Evolutionary conservation across 768 basidiomycete genomes (phyloP).

Genomic region (Kwoniella sp.): DNA sequence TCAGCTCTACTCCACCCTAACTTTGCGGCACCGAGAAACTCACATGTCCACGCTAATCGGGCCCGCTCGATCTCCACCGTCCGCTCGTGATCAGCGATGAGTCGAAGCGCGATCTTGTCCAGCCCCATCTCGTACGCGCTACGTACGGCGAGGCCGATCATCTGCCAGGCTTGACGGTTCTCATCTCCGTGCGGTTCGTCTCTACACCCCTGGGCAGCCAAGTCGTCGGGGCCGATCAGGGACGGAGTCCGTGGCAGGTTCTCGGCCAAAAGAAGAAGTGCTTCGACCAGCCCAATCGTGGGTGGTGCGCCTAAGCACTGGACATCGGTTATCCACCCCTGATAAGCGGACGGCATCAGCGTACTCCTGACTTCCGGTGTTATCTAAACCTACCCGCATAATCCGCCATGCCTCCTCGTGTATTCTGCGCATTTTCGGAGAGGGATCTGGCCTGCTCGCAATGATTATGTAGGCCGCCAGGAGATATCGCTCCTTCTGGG

Average conservation of each 20-base stretch:
- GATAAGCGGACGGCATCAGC: too few species aligned
- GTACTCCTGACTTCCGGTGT: background rate
- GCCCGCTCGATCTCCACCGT: slow-evolving; percentile 38
- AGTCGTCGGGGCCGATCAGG: slow-evolving; percentile 18
- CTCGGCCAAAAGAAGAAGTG: slow-evolving; percentile 43
- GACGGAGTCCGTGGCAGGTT: slow-evolving; percentile 42
- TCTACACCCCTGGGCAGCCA: slow-evolving; percentile 26
- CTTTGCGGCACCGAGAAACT: slow-evolving; percentile 20
- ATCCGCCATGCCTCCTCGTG: slow-evolving; percentile 41
- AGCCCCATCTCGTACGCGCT: slow-evolving; percentile 44
- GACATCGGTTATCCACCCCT: slow-evolving; percentile 46
- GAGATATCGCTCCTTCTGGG: slow-evolving; percentile 36
- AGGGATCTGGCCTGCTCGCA: slow-evolving; percentile 35
- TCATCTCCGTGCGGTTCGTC: slow-evolving; percentile 42
- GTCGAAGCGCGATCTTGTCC: slow-evolving; percentile 37
- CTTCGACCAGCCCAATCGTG: slow-evolving; percentile 43
- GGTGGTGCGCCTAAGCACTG: slow-evolving; percentile 41
- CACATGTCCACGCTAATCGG: slow-evolving; percentile 46
- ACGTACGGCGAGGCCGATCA: slow-evolving; percentile 45
- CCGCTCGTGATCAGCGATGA: slow-evolving; percentile 29
- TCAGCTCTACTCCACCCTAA: too few species aligned
- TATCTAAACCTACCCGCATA: slow-evolving; percentile 30
- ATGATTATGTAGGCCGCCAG: slow-evolving; percentile 45
- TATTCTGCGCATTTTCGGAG: slow-evolving; percentile 25
- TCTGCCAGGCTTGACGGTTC: slow-evolving; percentile 47